Base-by-base conservation (phyloP, 495 filamentous ascomycete genomes). In the Penicillium canescens region DNA sequence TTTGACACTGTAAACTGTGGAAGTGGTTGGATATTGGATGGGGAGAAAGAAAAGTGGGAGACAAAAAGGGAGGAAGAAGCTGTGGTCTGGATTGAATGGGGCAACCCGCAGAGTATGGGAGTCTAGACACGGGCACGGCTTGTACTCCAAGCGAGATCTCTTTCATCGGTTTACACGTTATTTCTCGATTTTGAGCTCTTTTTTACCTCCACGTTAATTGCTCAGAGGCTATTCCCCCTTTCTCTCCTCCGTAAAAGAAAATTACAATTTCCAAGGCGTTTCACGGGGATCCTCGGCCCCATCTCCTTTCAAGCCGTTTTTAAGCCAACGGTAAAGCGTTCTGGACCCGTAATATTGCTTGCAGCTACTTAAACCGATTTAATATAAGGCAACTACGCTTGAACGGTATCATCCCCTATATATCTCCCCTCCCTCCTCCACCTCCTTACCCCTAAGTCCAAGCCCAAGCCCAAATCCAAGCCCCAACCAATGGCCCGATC, bases 61-160 rank as follows among this genome's bases (percentile, higher is more conserved):
- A 58, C 53, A 48, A 62, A 66, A 60, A 62, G 59, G 54, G 55
- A 60, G 52, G 43, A 60, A 58, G 52, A 42, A 57, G 57, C 62
- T 68, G 65, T 62, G 56, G 56, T 65, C 56, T 58, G 63, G 59
- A 59, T 58, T 64, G 57, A 61, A 64, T 62, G 62, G 59, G 60
- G 59, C 62, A 65, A 63, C 55, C 61, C 57, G 62, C 62, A 65
- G 57, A 42, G 49, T 42, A 56, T 46, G 50, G 50, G 54, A 64
- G 63, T 63, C 66, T 69, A 64, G 60, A 65, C 57, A 41, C 46
- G 41, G 51, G 42, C 49, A 51, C 48, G 47, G 47, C 41, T 38
- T 42, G 48, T 51, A 51, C 39, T 37, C n/a, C 33, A 31, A 31
- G 28, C 28, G 28, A 31, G 28, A 31, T 45, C 23, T 43, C 21